Evolutionary conservation across 1,284 basidiomycete genomes (phyloP), one percentile per base, ranked within the genome.

Genomic region (Apiotrichum veenhuisii): DNA sequence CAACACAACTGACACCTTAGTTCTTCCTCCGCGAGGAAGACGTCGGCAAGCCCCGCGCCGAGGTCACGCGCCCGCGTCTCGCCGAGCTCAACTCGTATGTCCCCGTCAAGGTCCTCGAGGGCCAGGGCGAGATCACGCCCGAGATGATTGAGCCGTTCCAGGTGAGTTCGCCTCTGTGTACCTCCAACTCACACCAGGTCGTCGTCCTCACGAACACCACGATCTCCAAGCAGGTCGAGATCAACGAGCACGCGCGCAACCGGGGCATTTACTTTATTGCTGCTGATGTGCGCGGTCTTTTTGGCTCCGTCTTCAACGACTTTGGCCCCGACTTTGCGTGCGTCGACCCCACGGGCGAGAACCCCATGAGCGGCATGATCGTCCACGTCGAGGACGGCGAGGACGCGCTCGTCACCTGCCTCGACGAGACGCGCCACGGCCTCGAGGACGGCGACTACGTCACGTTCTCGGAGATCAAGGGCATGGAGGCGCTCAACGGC

Each of bases 371-470:
- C 9, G 96, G 96, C 34, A 98, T 99, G 92, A 87, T 98, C 58
- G 93, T 94, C 17, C 89, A 90, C 50, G 84, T 97, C 27, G 86
- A 85, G 55, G 87, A 90, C 80, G 87, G 88, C 64, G 80, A 82
- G 36, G 92, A 98, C 52, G 94, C 88, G 22, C 78, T 98, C 18
- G 96, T 98, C 7, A 97, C 96, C 12, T 97, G 94, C 72, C 80
- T 98, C 58, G 96, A 98, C 69, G 96, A 99, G 80, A 91, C 95
- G 7, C 85, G 96, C 58, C 96, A 98, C 74, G 96, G 96, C 30
- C 84, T 99, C 18, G 91, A 98, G 77, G 96, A 98, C 75, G 96
- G 96, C 25, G 92, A 98, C 76, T 98, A 88, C 69, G 95, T 98
- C 23, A 94, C 94, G 5, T 98, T 99, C 80, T 83, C 85, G n/a